phyloP scores from a whole-genome alignment of 2,329 filamentous ascomycete genomes.

The Aspergillus sp. region DNA sequence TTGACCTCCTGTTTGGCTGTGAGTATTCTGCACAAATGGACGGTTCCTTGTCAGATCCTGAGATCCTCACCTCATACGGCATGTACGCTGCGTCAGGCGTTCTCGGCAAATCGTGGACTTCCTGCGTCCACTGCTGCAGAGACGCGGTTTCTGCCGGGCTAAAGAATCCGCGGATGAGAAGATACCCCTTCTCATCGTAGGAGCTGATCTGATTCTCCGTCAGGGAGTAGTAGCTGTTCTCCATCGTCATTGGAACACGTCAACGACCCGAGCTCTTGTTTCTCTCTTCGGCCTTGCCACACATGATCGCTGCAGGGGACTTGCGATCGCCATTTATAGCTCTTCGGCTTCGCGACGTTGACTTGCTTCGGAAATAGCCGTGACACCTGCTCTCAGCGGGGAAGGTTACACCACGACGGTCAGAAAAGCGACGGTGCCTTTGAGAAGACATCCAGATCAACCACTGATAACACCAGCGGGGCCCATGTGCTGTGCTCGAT shows the following conservation, averaged over 20 bases:
- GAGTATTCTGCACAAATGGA: background rate
- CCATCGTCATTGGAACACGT: constrained; percentile 10
- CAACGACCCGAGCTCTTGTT: background rate
- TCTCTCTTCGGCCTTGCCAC: background rate
- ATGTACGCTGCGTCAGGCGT: constrained; percentile 28
- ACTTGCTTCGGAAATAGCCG: too few species aligned
- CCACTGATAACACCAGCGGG: background rate
- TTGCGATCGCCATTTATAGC: background rate
- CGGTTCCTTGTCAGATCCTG: background rate
- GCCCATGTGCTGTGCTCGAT: constrained; percentile 3
- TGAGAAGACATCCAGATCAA: background rate
- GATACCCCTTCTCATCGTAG: constrained; percentile 29
- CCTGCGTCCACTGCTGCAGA: constrained; percentile 32
- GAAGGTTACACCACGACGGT: background rate
- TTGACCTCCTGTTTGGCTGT: constrained; percentile 25
- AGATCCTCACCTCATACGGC: constrained; percentile 29
- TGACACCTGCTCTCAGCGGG: too few species aligned
- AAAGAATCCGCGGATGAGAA: constrained; percentile 26
- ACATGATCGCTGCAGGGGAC: background rate
- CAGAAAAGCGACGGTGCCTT: background rate
- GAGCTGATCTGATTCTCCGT: constrained; percentile 20
- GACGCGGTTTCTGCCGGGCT: constrained; percentile 14
- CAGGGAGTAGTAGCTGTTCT: constrained; percentile 19
- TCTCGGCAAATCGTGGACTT: constrained; percentile 34
- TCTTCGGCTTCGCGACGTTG: too few species aligned